These are phyloP conservation scores for Zopfochytrium polystomum DNA, from an alignment of 371 early-diverging fungal species.

Conservation along the genomic window DNA sequence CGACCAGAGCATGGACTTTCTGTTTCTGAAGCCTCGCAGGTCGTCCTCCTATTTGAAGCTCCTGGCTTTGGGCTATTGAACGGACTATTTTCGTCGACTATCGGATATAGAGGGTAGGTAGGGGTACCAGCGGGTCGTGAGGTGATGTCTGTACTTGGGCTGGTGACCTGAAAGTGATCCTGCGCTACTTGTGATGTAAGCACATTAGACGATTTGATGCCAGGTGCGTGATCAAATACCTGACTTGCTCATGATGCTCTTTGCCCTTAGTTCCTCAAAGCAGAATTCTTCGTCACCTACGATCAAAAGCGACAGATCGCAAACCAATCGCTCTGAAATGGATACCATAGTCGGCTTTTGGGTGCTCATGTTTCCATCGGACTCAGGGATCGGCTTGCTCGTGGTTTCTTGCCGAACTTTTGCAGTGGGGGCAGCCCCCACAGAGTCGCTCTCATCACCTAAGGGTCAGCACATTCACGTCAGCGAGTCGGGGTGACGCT, in stretches of 20 bases:
- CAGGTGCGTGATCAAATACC: not conserved
- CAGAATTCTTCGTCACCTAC: conserved; percentile 33
- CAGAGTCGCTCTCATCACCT: no score
- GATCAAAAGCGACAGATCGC: conserved; percentile 1
- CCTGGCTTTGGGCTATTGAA: conserved; percentile 4
- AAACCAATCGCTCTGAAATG: conserved; percentile 5
- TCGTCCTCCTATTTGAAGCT: no score
- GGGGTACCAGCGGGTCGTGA: not conserved
- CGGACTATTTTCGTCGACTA: not conserved
- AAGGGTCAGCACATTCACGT: no score
- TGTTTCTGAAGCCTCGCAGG: no score
- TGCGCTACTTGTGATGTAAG: not conserved
- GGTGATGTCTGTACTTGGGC: not conserved
- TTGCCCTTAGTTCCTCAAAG: conserved; percentile 44
- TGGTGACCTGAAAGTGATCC: no score
- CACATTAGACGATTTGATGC: not conserved
- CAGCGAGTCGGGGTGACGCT: no score
- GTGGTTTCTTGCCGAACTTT: no score
- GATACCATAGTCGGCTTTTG: not conserved
- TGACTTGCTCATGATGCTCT: not conserved
- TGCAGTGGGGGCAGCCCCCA: no score
- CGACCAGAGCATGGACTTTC: no score
- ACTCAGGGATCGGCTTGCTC: not conserved
- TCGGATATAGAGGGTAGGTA: not conserved
- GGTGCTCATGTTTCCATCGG: not conserved